A percentile compares a stretch with the other conserved stretches of the same genome.
These are phyloP conservation scores for Tetrahymena malaccensis DNA, from an alignment of 73 alveolate species.

Conservation along the genomic window DNA sequence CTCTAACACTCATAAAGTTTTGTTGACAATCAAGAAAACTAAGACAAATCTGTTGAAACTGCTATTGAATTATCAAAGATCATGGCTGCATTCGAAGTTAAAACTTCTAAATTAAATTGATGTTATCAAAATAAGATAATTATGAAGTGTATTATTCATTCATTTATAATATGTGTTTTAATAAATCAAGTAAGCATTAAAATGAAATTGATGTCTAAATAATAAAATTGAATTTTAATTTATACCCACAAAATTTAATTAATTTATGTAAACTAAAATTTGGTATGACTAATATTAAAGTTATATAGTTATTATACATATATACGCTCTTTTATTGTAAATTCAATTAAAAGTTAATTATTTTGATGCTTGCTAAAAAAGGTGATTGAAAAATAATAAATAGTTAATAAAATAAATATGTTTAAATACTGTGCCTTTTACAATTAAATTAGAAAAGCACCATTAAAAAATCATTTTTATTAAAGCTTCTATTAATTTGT, in stretches of 20 bases:
- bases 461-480: too few species aligned
- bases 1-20: neutral
- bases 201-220: neutral
- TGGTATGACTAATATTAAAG: neutral
- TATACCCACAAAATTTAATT: neutral
- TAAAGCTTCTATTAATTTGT: too few species aligned
- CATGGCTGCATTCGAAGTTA: neutral
- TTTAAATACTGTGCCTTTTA: too few species aligned
- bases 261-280: neutral
- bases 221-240: too few species aligned
- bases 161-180: neutral
- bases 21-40: neutral
- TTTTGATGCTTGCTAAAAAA: too few species aligned
- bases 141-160: neutral
- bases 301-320: neutral
- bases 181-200: neutral
- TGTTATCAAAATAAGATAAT: neutral
- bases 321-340: neutral
- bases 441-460: too few species aligned
- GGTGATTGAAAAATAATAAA: too few species aligned
- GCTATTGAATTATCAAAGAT: neutral
- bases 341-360: too few species aligned
- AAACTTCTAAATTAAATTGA: neutral
- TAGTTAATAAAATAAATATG: too few species aligned
- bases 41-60: neutral